Conservation (phyloP, 495 filamentous ascomycete genomes). For the Penicillium coffeae region DNA sequence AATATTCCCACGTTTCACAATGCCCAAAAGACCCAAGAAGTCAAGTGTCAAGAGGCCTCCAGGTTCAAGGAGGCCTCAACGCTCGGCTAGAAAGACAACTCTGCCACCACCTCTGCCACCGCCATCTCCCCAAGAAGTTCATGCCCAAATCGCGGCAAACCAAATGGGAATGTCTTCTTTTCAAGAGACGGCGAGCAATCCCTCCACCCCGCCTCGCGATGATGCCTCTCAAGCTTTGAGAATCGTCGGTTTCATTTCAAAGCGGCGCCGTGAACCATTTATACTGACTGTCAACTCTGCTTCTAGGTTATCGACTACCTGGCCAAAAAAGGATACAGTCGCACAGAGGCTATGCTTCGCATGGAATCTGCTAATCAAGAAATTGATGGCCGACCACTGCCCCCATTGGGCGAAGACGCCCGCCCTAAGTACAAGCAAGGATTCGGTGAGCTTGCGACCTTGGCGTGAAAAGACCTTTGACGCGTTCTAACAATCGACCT, state of each 20-base stretch:
- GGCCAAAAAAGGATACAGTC: slow-evolving; percentile 89
- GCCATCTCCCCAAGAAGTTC: not conserved
- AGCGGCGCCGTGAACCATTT: not conserved
- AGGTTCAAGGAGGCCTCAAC: not conserved
- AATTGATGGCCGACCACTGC: slow-evolving; percentile 69
- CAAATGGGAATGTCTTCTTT: not conserved
- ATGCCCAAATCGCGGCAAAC: not conserved
- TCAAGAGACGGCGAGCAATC: no score
- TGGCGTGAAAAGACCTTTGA: not conserved
- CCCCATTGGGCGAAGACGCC: slow-evolving; percentile 60
- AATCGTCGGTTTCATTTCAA: not conserved
- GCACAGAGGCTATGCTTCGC: slow-evolving; percentile 88
- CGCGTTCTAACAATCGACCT: slow-evolving; percentile 15
- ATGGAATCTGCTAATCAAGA: slow-evolving; percentile 82
- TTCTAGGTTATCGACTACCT: slow-evolving; percentile 90
- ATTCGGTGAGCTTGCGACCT: slow-evolving; percentile 50
- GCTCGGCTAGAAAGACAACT: not conserved
- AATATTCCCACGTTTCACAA: not conserved
- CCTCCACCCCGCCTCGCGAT: no score
- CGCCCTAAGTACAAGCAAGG: slow-evolving; percentile 71
- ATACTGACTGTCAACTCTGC: not conserved
- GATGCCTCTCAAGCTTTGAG: no score
- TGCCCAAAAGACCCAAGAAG: not conserved
- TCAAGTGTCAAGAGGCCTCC: not conserved
- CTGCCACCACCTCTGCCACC: not conserved